Conservation (phyloP, 2,329 filamentous ascomycete genomes). For the Alternaria sp. region DNA sequence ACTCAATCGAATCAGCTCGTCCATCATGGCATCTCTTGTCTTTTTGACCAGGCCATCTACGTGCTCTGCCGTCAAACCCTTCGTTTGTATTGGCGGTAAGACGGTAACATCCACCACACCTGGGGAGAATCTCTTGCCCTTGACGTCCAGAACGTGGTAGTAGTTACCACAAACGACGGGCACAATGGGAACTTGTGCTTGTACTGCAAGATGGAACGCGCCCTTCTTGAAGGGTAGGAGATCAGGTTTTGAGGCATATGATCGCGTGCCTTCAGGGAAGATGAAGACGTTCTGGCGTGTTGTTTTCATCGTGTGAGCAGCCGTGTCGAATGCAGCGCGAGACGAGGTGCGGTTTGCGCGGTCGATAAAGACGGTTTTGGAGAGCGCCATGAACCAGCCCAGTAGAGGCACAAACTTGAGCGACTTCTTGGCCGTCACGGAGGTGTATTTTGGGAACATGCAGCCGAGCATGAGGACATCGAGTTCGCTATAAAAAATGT, state of each 20-base stretch:
- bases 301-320: conserved; percentile 78
- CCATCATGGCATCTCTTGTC: conserved; percentile 48
- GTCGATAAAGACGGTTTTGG: conserved; percentile 94
- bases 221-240: conserved; percentile 99
- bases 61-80: conserved; percentile 44
- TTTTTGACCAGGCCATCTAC: conserved; percentile 44
- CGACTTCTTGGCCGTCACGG: conserved; percentile 89
- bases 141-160: conserved; percentile 56
- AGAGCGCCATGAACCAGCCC: conserved; percentile 90
- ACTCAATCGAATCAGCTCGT: conserved; percentile 45
- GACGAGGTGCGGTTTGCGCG: conserved; percentile 84
- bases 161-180: conserved; percentile 71
- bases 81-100: conserved; percentile 48
- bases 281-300: conserved; percentile 77
- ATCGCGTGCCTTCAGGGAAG: conserved; percentile 92
- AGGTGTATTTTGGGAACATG: conserved; percentile 91
- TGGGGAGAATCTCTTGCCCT: conserved; percentile 52
- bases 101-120: conserved; percentile 64
- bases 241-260: conserved; percentile 81
- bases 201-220: conserved; percentile 93
- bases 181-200: conserved; percentile 92
- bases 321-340: conserved; percentile 82
- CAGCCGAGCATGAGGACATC: conserved; percentile 90
- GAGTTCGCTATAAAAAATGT: conserved; percentile 66
- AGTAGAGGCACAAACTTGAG: conserved; percentile 82